These are phyloP conservation scores for Dendrostoma leiphaemia DNA, from an alignment of 2,329 filamentous ascomycete genomes.

Conservation along the genomic window DNA sequence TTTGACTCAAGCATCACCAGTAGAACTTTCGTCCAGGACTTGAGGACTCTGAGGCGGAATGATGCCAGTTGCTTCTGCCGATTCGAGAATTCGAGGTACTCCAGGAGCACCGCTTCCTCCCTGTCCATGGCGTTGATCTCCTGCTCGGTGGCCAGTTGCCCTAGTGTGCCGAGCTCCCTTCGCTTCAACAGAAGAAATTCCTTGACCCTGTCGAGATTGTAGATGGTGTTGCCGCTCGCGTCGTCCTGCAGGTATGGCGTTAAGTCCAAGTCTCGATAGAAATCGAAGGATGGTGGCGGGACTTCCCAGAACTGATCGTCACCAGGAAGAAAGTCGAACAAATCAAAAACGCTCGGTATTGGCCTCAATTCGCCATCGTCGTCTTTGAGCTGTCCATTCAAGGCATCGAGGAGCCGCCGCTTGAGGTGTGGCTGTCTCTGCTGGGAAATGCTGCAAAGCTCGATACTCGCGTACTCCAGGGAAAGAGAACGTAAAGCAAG, in stretches of 20 bases:
- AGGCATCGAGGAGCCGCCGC: conserved; percentile 64
- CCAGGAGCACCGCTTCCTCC: conserved; percentile 59
- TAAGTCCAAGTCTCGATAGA: conserved; percentile 67
- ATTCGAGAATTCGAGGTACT: conserved; percentile 63
- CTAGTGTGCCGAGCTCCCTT: conserved; percentile 55
- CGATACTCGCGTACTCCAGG: conserved; percentile 81
- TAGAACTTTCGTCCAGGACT: conserved; percentile 80
- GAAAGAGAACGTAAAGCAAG: conserved; percentile 73
- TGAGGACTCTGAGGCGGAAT: conserved; percentile 66
- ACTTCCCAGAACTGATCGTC: conserved; percentile 47
- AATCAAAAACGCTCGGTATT: conserved; percentile 80
- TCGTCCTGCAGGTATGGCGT: conserved; percentile 61
- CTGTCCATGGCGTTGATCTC: conserved; percentile 50
- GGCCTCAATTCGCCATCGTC: conserved; percentile 64
- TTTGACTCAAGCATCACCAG: conserved; percentile 81
- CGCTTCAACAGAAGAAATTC: conserved; percentile 72
- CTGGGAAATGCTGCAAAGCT: conserved; percentile 76
- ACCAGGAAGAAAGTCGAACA: conserved; percentile 80
- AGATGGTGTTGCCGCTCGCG: conserved; percentile 55
- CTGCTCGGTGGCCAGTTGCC: conserved; percentile 47
- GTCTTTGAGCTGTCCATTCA: conserved; percentile 73
- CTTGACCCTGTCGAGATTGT: conserved; percentile 68
- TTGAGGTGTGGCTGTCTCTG: conserved; percentile 69
- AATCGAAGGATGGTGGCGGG: conserved; percentile 52
- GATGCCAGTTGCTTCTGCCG: conserved; percentile 56